Evolutionary conservation across 2,329 filamentous ascomycete species (phyloP), one percentile per base, ranked within the genome.

Genomic region (Aureobasidium lini): DNA sequence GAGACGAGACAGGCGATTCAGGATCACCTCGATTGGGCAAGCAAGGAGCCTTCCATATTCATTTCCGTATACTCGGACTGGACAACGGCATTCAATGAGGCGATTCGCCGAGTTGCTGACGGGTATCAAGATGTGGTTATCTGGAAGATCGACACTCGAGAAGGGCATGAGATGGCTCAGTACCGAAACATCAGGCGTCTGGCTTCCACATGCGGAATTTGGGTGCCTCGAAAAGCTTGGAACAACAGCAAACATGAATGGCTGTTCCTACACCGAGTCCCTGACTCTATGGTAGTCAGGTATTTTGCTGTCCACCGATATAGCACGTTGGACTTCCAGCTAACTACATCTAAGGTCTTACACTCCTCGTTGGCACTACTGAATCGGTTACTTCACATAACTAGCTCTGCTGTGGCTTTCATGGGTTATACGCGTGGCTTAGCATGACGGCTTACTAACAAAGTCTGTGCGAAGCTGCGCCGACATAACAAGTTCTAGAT

Each of bases 101-200:
- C 44, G 29, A 11, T 18, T 6, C 44, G 44, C 7, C 44, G 44
- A 11, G 16, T 48, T 48, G 23, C 6, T 7, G 31, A 48, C 44
- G 23, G 28, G 44, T 23, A 48, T 18, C 16, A 48, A 48, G 44
- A 48, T 23, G 44, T 48, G 44, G 44, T 48, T 11, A 48, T 48
- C 23, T 11, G 23, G 44, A 23, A 48, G 44, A 48, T 48, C 23
- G 44, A 48, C n/a, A 48, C 28, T 48, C 44, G 44, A 48, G 44
- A 48, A 48, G 44, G 44, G 44, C 44, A 48, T 8, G 44, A 48
- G 44, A 48, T 48, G 44, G 44, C 23, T 48, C 23, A 48, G 44
- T 48, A n/a, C 44, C 44, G 44, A 13, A 48, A 48, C 44, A 32
- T 48, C 23, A 48, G 44, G 31, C 44, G 44, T 32, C 15, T 48